Conservation (phyloP, 176 grass and related monocot species). For the Musa acuminata region DNA sequence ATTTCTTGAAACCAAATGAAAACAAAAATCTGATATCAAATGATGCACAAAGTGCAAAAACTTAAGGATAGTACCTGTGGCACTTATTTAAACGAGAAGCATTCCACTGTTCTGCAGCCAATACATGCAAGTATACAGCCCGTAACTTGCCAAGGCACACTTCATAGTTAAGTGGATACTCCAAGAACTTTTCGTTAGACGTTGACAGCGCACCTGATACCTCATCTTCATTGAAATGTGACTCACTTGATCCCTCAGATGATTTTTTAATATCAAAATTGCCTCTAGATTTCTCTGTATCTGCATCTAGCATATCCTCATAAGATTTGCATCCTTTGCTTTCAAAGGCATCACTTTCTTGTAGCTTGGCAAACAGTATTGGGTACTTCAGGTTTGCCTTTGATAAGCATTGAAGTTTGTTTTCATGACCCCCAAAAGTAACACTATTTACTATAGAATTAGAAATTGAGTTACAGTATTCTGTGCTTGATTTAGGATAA, state of each 20-base stretch:
- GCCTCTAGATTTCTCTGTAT: background rate
- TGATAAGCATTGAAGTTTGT: background rate
- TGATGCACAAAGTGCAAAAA: background rate
- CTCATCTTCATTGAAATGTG: background rate
- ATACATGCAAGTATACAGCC: conserved; percentile 11
- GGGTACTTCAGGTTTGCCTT: background rate
- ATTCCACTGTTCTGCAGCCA: conserved; percentile 26
- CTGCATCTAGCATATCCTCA: background rate
- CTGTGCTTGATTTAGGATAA: background rate
- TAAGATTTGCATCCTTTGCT: background rate
- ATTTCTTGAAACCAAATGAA: background rate
- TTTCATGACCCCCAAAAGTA: background rate
- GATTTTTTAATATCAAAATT: background rate
- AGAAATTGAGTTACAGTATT: background rate
- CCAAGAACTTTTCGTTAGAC: background rate
- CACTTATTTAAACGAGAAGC: conserved; percentile 18
- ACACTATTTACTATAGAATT: background rate
- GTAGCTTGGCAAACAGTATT: background rate
- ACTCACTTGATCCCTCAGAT: background rate
- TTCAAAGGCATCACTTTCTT: background rate
- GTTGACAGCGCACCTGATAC: background rate
- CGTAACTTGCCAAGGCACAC: background rate
- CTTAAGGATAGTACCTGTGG: conserved; percentile 6
- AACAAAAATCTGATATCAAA: background rate
- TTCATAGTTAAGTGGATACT: background rate